phyloP scores from a whole-genome alignment of 441 rosid species.

The Brassica balearica region DNA sequence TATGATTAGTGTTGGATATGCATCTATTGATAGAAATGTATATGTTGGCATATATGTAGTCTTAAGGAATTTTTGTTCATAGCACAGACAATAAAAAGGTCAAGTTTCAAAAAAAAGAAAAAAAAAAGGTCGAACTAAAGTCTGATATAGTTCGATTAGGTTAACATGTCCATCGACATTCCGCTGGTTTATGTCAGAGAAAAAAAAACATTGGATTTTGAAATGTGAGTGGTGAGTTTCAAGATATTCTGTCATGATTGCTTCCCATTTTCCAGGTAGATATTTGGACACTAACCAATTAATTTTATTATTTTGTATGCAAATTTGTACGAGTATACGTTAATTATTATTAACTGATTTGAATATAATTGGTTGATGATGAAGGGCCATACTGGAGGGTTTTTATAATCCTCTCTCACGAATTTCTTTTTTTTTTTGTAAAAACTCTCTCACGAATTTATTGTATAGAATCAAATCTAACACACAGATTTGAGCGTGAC shows the following conservation, averaged over 20 bases:
- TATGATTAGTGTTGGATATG: not conserved
- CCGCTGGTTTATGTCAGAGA: slow-evolving; percentile 49
- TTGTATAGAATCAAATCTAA: slow-evolving; percentile 42
- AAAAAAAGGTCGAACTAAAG: not conserved
- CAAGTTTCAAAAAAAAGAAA: no score
- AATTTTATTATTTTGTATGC: not conserved
- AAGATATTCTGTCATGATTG: slow-evolving; percentile 64
- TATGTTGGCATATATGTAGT: not conserved
- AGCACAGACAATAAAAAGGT: not conserved
- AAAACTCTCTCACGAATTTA: not conserved
- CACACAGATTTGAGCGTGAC: slow-evolving; percentile 44
- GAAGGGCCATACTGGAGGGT: slow-evolving; percentile 17
- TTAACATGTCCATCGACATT: slow-evolving; percentile 44
- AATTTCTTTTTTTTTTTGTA: not conserved
- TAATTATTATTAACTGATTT: slow-evolving; percentile 15
- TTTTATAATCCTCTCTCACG: slow-evolving; percentile 21
- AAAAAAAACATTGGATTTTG: slow-evolving; percentile 36
- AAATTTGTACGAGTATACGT: not conserved
- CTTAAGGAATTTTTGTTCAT: not conserved
- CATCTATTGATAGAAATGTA: not conserved
- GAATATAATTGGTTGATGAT: slow-evolving; percentile 40
- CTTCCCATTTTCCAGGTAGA: slow-evolving; percentile 53
- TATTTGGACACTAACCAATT: slow-evolving; percentile 23
- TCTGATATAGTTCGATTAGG: slow-evolving; percentile 15
- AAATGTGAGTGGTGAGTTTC: slow-evolving; percentile 52